A percentile compares a stretch with the other conserved stretches of the same genome.
These are phyloP conservation scores for Chlamydomonas applanata DNA, from an alignment of 139 green algal species.

Conservation along the genomic window DNA sequence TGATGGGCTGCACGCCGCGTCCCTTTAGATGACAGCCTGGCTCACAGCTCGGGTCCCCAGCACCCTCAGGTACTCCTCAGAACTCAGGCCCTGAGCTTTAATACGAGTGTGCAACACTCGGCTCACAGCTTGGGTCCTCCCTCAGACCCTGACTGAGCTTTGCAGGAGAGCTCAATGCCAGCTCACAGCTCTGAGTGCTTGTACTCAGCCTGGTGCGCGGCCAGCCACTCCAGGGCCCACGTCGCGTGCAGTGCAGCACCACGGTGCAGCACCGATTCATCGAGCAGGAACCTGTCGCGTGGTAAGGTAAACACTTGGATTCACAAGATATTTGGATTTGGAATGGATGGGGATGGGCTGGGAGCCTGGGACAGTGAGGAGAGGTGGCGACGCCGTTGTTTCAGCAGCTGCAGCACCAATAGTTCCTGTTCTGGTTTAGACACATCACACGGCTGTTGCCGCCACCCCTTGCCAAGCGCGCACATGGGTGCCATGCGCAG, in stretches of 20 bases:
- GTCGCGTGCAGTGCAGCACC: constrained; percentile 74
- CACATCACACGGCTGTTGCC: not conserved
- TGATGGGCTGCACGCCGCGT: too few relatives aligned
- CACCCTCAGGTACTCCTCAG: too few relatives aligned
- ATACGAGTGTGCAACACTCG: too few relatives aligned
- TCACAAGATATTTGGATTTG: not conserved
- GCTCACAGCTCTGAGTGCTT: constrained; percentile 2
- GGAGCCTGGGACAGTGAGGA: not conserved
- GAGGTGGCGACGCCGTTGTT: not conserved
- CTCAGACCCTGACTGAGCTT: too few relatives aligned
- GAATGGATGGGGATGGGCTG: not conserved
- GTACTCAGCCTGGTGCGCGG: not conserved
- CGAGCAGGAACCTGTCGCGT: constrained; percentile 61
- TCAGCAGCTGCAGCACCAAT: not conserved
- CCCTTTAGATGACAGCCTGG: too few relatives aligned
- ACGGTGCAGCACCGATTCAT: constrained; percentile 70
- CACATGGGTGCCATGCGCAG: too few relatives aligned
- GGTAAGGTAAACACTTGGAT: not conserved
- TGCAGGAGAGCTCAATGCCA: too few relatives aligned
- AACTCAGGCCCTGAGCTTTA: too few relatives aligned
- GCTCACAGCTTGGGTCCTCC: too few relatives aligned
- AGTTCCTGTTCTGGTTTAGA: not conserved
- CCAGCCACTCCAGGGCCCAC: constrained; percentile 61
- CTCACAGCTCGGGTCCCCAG: too few relatives aligned
- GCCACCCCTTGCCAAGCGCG: not conserved